Evolutionary conservation across 1,139 yeast genomes (phyloP).

Genomic region (Kluyveromyces sp.): DNA sequence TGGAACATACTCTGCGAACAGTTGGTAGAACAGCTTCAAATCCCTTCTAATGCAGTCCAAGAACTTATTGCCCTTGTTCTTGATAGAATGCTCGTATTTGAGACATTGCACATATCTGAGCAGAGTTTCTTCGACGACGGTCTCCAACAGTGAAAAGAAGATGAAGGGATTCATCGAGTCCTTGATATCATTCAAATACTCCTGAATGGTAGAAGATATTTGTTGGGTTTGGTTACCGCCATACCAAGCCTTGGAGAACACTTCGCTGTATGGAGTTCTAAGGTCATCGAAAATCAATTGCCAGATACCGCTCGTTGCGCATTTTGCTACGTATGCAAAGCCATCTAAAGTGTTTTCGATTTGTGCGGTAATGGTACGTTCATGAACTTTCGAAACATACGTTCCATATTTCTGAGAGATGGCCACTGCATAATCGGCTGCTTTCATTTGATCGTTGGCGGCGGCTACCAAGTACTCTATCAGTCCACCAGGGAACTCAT

Average conservation of each 20-base stretch:
- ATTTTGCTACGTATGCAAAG: conserved; percentile 68
- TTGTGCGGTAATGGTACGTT: conserved; percentile 46
- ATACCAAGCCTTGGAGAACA: conserved; percentile 47
- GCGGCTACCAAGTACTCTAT: conserved; percentile 77
- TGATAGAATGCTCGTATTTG: conserved; percentile 35
- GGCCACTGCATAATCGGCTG: conserved; percentile 74
- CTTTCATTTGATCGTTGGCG: conserved; percentile 82
- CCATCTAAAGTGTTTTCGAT: conserved; percentile 66
- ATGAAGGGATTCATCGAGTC: conserved; percentile 42
- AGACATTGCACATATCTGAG: conserved; percentile 44
- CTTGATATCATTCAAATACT: conserved; percentile 60
- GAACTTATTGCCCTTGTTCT: conserved; percentile 37
- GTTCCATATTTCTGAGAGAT: conserved; percentile 58
- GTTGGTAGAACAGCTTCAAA: conserved; percentile 55
- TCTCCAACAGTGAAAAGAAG: conserved; percentile 47
- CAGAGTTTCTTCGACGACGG: conserved; percentile 44
- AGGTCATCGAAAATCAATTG: conserved; percentile 69
- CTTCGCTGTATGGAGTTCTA: conserved; percentile 40
- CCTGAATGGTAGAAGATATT: conserved; percentile 66
- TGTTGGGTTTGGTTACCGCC: conserved; percentile 47
- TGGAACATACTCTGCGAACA: conserved; percentile 47
- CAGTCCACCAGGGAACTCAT: conserved; percentile 68
- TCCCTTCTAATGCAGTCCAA: conserved; percentile 61
- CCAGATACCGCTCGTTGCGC: conserved; percentile 56
- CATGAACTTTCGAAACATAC: conserved; percentile 61